Conservation (phyloP, 352 stramenopile genomes). For the Pythium phragmitis region DNA sequence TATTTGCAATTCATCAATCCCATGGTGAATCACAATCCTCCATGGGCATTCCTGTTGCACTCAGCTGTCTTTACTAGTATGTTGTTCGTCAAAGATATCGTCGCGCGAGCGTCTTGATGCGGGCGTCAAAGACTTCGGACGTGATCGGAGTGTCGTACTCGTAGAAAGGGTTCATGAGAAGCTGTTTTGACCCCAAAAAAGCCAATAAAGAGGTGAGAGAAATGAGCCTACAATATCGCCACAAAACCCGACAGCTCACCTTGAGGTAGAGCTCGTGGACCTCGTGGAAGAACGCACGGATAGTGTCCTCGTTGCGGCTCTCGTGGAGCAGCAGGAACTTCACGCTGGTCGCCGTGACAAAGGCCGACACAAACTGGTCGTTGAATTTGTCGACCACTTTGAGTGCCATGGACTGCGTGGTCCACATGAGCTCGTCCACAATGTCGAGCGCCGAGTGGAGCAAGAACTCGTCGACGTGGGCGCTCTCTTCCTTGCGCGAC, state of each 20-base stretch:
- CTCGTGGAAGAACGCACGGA: constrained; percentile 96
- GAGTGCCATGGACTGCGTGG: constrained; percentile 91
- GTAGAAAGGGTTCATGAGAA: constrained; percentile 97
- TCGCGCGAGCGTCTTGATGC: constrained; percentile 87
- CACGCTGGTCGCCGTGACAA: constrained; percentile 94
- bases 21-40: constrained; percentile 4
- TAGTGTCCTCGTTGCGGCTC: constrained; percentile 92
- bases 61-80: not conserved
- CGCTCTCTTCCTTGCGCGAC: constrained; percentile 74
- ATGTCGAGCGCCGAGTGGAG: constrained; percentile 97
- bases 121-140: constrained; percentile 91
- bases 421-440: constrained; percentile 95
- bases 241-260: constrained; percentile 33
- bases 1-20: constrained; percentile 36
- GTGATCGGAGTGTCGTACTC: constrained; percentile 94
- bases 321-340: constrained; percentile 97
- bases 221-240: not conserved
- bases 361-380: constrained; percentile 96
- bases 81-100: constrained; percentile 70
- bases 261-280: constrained; percentile 98
- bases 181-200: constrained; percentile 34
- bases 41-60: constrained; percentile 7
- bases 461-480: constrained; percentile 97
- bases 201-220: not conserved
- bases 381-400: constrained; percentile 95